A percentile compares a stretch with the other conserved stretches of the same genome.
Conservation (phyloP, 2,329 filamentous ascomycete species). For the Kalaharituber pfeilii region DNA sequence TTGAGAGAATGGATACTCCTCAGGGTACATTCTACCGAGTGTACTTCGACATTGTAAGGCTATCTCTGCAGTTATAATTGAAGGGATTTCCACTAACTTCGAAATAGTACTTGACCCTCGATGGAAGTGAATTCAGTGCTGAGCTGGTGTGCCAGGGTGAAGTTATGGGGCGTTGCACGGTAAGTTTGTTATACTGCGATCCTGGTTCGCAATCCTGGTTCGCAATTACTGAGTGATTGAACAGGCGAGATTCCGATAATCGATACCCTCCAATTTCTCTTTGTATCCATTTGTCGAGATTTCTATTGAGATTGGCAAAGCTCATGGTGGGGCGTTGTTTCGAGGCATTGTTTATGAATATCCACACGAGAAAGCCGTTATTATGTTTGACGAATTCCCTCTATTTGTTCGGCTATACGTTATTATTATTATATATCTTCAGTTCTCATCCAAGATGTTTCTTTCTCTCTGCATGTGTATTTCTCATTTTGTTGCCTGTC, state of each 20-base stretch:
- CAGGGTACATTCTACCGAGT: constrained; percentile 89
- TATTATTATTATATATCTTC: neutral
- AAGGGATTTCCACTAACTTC: neutral
- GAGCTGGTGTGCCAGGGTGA: constrained; percentile 98
- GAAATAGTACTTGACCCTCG: constrained; percentile 60
- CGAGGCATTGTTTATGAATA: neutral
- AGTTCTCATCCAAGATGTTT: neutral
- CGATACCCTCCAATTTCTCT: neutral
- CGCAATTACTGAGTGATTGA: too few relatives aligned
- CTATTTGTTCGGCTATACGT: neutral
- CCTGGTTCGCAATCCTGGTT: too few relatives aligned
- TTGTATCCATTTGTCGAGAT: neutral
- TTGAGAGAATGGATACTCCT: constrained; percentile 96
- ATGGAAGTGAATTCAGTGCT: constrained; percentile 94
- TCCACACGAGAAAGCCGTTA: neutral
- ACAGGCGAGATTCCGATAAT: constrained; percentile 1
- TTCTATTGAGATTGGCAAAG: neutral
- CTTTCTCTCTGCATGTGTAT: too few relatives aligned
- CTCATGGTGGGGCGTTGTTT: neutral
- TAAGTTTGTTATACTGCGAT: constrained; percentile 59
- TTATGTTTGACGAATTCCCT: neutral
- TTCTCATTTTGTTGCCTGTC: too few relatives aligned
- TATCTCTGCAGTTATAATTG: constrained; percentile 24
- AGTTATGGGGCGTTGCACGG: constrained; percentile 92
- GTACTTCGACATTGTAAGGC: constrained; percentile 46